A percentile compares a stretch with the other conserved stretches of the same genome.
These are phyloP conservation scores for Cyberlindnera nakhonratchasimensis DNA, from an alignment of 805 yeast species.

Conservation along the genomic window DNA sequence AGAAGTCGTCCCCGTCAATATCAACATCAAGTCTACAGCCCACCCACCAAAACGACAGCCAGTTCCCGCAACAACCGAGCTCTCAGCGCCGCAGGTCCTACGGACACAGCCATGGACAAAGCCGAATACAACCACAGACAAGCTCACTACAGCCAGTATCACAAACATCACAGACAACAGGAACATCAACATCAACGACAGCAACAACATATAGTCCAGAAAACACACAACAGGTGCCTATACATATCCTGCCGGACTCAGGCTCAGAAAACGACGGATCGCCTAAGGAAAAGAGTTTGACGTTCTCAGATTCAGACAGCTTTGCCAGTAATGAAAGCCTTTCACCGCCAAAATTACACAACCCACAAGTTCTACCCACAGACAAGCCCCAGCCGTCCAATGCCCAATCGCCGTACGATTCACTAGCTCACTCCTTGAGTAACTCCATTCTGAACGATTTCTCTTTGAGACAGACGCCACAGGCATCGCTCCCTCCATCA, in stretches of 20 bases:
- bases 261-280: conserved; percentile 17
- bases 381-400: conserved; percentile 14
- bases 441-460: conserved; percentile 24
- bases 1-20: not conserved
- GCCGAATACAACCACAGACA: not conserved
- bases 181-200: not conserved
- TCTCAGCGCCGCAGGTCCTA: not conserved
- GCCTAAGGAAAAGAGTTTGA: conserved; percentile 23
- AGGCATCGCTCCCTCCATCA: conserved; percentile 11
- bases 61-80: not conserved
- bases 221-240: conserved; percentile 5
- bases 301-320: conserved; percentile 27
- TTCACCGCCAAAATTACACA: conserved; percentile 28
- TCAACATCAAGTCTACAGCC: not conserved
- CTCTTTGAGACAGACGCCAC: conserved; percentile 24
- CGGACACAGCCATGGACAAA: not conserved
- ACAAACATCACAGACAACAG: not conserved
- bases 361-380: conserved; percentile 26
- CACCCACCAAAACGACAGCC: not conserved
- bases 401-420: conserved; percentile 7
- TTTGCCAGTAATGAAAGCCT: conserved; percentile 26
- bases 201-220: not conserved
- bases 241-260: conserved; percentile 10
- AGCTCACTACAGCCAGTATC: not conserved
- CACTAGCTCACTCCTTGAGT: conserved; percentile 11